These are phyloP conservation scores for Lodderomyces margitis DNA, from an alignment of 1,139 yeast species.

Conservation along the genomic window DNA sequence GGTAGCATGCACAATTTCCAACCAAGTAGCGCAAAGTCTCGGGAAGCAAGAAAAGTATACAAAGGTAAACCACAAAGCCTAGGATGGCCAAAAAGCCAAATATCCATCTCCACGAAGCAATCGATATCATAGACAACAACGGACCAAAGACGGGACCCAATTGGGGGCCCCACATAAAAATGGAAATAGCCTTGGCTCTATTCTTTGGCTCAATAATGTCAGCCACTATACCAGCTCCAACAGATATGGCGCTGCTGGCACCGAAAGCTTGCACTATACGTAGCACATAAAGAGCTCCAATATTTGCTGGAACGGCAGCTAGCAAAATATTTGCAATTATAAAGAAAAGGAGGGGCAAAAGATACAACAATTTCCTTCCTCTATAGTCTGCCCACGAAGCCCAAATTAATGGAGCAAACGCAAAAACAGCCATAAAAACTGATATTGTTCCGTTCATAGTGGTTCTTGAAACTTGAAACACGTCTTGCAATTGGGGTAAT, in stretches of 20 bases:
- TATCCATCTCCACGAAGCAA: conserved; percentile 53
- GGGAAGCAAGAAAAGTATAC: conserved; percentile 47
- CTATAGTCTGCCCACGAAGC: conserved; percentile 57
- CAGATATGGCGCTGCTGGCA: conserved; percentile 52
- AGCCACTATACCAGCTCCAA: conserved; percentile 58
- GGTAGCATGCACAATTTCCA: conserved; percentile 45
- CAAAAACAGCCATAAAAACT: conserved; percentile 56
- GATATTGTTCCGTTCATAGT: conserved; percentile 59
- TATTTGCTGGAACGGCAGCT: conserved; percentile 48
- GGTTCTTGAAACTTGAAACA: conserved; percentile 41
- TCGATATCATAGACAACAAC: conserved; percentile 39
- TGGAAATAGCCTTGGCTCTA: conserved; percentile 51
- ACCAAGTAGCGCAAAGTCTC: conserved; percentile 56
- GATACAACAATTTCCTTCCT: conserved; percentile 52
- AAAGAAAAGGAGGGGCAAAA: conserved; percentile 43
- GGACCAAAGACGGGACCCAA: conserved; percentile 60
- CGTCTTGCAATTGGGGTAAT: conserved; percentile 44
- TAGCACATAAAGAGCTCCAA: conserved; percentile 41
- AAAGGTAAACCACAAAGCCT: conserved; percentile 36
- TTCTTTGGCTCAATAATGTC: conserved; percentile 48
- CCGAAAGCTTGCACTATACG: conserved; percentile 55
- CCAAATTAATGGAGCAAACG: conserved; percentile 55
- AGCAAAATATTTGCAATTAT: conserved; percentile 47
- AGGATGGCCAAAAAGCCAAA: conserved; percentile 52
- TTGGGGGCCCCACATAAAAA: conserved; percentile 61